A percentile compares a stretch with the other conserved stretches of the same genome.
Conservation (phyloP, 1,284 basidiomycete species). For the Sporisorium scitamineum region DNA sequence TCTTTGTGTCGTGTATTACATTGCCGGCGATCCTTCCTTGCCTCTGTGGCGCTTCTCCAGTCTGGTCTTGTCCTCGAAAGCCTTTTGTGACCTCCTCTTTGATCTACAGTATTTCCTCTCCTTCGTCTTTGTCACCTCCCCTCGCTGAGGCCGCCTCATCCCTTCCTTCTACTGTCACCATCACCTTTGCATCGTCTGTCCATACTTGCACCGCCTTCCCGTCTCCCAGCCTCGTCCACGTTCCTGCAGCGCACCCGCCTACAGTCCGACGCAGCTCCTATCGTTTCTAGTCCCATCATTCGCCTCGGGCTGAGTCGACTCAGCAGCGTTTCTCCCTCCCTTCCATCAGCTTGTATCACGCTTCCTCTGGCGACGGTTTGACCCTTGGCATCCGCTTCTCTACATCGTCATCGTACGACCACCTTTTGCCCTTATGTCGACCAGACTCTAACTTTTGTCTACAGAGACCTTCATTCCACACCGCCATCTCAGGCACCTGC, state of each 20-base stretch:
- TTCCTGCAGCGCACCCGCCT: background rate
- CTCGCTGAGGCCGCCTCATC: conserved; percentile 9
- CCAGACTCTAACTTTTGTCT: background rate
- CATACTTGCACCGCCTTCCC: background rate
- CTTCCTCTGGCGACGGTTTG: background rate
- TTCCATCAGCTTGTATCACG: background rate
- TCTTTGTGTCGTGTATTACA: conserved; percentile 1
- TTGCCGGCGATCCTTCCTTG: background rate
- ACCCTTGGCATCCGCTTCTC: background rate
- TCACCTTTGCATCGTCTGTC: conserved; percentile 5
- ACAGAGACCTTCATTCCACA: background rate
- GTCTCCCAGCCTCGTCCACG: background rate
- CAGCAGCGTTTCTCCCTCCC: background rate
- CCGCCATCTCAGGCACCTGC: background rate
- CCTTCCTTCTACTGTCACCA: background rate
- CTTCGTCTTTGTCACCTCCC: background rate
- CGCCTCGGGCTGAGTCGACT: background rate
- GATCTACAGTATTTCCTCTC: background rate
- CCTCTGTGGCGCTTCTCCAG: background rate
- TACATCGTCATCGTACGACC: background rate
- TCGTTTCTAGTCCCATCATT: background rate
- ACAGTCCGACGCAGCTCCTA: background rate
- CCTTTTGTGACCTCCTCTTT: background rate
- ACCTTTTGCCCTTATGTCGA: conserved; percentile 3
- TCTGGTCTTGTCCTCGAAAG: background rate